These are phyloP conservation scores for Puya raimondii DNA, from an alignment of 176 grass and related monocot genomes.

Conservation along the genomic window DNA sequence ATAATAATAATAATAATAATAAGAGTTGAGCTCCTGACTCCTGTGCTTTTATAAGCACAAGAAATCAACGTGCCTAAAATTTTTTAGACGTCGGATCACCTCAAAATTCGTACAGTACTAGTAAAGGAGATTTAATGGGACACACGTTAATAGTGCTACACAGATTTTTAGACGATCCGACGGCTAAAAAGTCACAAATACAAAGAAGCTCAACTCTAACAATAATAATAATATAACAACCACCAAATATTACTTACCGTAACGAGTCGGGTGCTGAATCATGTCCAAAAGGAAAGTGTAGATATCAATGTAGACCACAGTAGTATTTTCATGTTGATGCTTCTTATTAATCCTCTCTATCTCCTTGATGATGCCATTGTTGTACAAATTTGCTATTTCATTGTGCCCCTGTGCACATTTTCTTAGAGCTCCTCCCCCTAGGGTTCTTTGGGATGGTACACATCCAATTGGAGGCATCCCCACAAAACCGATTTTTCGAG, in stretches of 20 bases:
- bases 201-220: no score
- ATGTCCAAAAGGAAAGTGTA: conserved; percentile 39
- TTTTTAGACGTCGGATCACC: no score
- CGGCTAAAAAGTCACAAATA: no score
- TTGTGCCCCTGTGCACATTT: conserved; percentile 44
- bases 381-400: conserved; percentile 39
- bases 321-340: background rate
- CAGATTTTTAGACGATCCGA: no score
- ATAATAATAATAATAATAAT: no score
- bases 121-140: no score
- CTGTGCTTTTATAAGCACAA: no score
- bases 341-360: conserved; percentile 4
- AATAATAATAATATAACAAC: no score
- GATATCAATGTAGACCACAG: background rate
- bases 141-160: no score
- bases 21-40: no score
- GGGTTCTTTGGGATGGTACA: conserved; percentile 71
- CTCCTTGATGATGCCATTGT: conserved; percentile 26
- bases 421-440: conserved; percentile 27
- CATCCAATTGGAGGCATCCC: conserved; percentile 77
- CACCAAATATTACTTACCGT: conserved; percentile 29
- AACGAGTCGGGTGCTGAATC: conserved; percentile 34
- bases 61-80: no score
- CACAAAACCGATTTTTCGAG: conserved; percentile 40
- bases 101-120: no score